Percentiles rank a stretch among this genome's conserved stretches.
phyloP scores from a whole-genome alignment of 2,329 filamentous ascomycete genomes.

The Ceratocystiopsis sp. region DNA sequence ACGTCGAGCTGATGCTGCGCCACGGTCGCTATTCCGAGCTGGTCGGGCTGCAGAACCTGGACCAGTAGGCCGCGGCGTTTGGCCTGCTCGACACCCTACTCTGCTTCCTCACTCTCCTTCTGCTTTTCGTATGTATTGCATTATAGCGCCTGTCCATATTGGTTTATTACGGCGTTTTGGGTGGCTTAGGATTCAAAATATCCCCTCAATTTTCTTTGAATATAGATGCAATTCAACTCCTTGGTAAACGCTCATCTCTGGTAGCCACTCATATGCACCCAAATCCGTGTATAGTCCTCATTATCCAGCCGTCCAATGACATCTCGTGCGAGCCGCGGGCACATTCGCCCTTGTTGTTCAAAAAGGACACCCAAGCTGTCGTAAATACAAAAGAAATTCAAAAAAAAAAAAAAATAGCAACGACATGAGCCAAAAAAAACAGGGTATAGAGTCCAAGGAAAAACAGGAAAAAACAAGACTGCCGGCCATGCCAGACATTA shows the following conservation, averaged over 20 bases:
- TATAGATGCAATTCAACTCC: too few relatives aligned
- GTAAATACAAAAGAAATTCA: not conserved
- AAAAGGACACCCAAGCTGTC: too few relatives aligned
- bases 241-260: not conserved
- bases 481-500: too few relatives aligned
- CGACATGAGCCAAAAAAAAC: not conserved
- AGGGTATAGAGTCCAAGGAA: not conserved
- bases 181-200: not conserved
- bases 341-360: too few relatives aligned
- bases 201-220: not conserved
- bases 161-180: not conserved
- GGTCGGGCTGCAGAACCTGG: slow-evolving; percentile 64
- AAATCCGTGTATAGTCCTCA: too few relatives aligned
- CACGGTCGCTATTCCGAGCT: slow-evolving; percentile 62
- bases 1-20: slow-evolving; percentile 51
- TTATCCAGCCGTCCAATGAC: too few relatives aligned
- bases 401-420: not conserved
- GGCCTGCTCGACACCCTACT: not conserved
- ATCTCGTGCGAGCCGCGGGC: too few relatives aligned
- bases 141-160: too few relatives aligned
- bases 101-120: not conserved
- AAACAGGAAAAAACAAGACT: not conserved
- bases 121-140: not conserved
- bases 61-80: slow-evolving; percentile 23
- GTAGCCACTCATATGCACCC: too few relatives aligned